These are phyloP conservation scores for Parsonsia alboflavescens DNA, from an alignment of 257 asterid species.

Conservation along the genomic window DNA sequence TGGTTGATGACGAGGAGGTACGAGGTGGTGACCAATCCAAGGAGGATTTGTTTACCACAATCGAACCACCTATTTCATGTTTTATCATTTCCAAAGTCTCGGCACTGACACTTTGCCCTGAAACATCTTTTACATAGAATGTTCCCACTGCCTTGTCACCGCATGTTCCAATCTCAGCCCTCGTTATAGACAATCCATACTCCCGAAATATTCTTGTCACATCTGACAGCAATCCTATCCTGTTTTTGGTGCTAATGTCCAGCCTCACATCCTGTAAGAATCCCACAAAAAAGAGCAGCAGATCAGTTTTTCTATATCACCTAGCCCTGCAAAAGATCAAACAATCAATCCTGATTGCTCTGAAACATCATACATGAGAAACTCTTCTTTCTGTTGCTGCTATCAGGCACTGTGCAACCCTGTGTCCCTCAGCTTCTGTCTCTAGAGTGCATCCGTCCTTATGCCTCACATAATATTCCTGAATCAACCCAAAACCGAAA, in stretches of 20 bases:
- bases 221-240: slow-evolving; percentile 64
- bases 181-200: slow-evolving; percentile 66
- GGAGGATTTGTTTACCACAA: slow-evolving; percentile 25
- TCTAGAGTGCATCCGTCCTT: slow-evolving; percentile 43
- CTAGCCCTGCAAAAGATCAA: not conserved
- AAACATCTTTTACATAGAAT: slow-evolving; percentile 66
- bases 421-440: slow-evolving; percentile 46
- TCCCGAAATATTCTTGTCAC: slow-evolving; percentile 71
- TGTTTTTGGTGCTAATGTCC: slow-evolving; percentile 49
- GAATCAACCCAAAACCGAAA: not conserved
- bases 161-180: slow-evolving; percentile 60
- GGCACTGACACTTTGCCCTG: slow-evolving; percentile 44
- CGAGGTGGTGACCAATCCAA: slow-evolving; percentile 19
- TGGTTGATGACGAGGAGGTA: slow-evolving; percentile 23
- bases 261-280: slow-evolving; percentile 60
- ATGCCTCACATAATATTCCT: slow-evolving; percentile 76
- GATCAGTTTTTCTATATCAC: not conserved
- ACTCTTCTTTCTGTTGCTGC: slow-evolving; percentile 37
- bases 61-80: slow-evolving; percentile 54
- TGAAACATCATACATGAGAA: not conserved
- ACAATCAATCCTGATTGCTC: not conserved
- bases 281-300: not conserved
- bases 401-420: slow-evolving; percentile 51
- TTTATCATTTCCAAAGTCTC: slow-evolving; percentile 48
- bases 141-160: slow-evolving; percentile 73